Conservation (phyloP, 352 stramenopile genomes). For the Globisporangium paroecandrum region DNA sequence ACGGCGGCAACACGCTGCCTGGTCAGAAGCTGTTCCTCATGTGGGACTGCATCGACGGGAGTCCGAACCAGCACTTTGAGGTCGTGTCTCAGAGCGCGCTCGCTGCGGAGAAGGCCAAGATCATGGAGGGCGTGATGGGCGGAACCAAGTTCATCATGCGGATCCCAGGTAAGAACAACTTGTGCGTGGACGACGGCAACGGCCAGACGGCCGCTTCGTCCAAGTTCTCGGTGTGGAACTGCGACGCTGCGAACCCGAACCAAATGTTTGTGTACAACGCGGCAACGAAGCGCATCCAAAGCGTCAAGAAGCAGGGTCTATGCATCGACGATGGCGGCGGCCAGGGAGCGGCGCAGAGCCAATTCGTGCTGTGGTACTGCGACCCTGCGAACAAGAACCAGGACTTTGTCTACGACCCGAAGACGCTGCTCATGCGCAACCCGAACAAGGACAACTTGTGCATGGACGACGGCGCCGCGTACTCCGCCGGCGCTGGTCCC, state of each 20-base stretch:
- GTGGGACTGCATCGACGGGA: slow-evolving; percentile 7
- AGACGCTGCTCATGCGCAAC: slow-evolving; percentile 27
- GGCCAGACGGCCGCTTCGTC: slow-evolving; percentile 10
- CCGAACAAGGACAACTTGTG: slow-evolving; percentile 28
- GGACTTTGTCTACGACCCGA: slow-evolving; percentile 24
- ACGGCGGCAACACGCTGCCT: background rate
- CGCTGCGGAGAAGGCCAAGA: slow-evolving; percentile 6
- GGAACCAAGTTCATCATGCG: slow-evolving; percentile 15
- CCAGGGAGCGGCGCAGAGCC: background rate
- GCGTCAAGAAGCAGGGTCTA: background rate
- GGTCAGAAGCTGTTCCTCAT: background rate
- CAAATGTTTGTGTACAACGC: slow-evolving; percentile 16
- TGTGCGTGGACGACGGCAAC: slow-evolving; percentile 36
- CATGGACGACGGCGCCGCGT: slow-evolving; percentile 29
- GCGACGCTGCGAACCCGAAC: slow-evolving; percentile 22
- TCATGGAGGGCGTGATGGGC: too few species aligned
- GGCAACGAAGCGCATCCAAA: background rate
- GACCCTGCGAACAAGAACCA: slow-evolving; percentile 10
- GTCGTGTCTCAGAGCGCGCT: slow-evolving; percentile 18
- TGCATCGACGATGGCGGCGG: slow-evolving; percentile 4
- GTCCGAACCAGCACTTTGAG: slow-evolving; percentile 19
- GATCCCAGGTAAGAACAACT: slow-evolving; percentile 22
- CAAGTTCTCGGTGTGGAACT: slow-evolving; percentile 18
- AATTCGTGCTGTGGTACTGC: slow-evolving; percentile 10
- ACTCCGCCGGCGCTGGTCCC: slow-evolving; percentile 9